Conservation (phyloP, 805 yeast species). For the Lipomyces lipofer region DNA sequence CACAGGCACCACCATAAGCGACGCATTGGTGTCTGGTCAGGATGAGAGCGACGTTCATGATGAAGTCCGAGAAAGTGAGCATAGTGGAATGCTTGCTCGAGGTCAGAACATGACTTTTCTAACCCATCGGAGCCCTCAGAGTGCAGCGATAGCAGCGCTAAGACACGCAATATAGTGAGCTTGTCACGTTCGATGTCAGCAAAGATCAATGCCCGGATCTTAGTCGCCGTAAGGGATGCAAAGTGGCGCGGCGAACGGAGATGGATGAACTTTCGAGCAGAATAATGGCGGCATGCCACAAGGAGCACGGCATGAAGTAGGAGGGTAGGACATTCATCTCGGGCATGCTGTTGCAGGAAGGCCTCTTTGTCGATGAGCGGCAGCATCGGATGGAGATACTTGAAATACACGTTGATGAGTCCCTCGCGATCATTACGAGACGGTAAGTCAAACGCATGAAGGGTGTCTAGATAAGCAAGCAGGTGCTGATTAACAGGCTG, state of each 20-base stretch:
- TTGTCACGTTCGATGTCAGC: conserved; percentile 46
- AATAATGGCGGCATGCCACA: conserved; percentile 45
- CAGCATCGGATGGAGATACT: conserved; percentile 44
- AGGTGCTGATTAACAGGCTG: conserved; percentile 38
- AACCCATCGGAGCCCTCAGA: conserved; percentile 45
- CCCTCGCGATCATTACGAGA: conserved; percentile 39
- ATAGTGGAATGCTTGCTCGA: conserved; percentile 44
- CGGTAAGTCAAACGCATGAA: conserved; percentile 45
- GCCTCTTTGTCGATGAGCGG: conserved; percentile 47
- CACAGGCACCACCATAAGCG: conserved; percentile 46
- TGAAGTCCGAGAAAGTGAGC: conserved; percentile 46
- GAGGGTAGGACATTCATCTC: conserved; percentile 44
- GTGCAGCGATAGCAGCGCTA: conserved; percentile 44
- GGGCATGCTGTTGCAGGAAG: conserved; percentile 43
- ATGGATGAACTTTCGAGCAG: conserved; percentile 38
- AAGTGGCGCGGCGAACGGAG: conserved; percentile 39
- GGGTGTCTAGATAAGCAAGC: conserved; percentile 40
- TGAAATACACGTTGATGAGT: conserved; percentile 44
- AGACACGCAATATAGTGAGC: conserved; percentile 42
- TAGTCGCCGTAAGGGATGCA: conserved; percentile 39
- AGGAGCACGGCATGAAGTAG: conserved; percentile 48
- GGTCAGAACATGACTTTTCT: conserved; percentile 43
- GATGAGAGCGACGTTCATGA: conserved; percentile 41
- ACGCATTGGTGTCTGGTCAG: conserved; percentile 37
- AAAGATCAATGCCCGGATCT: conserved; percentile 42